Evolutionary conservation across 106 monocot genomes (phyloP).

Genomic region (Dioscorea dumetorum): DNA sequence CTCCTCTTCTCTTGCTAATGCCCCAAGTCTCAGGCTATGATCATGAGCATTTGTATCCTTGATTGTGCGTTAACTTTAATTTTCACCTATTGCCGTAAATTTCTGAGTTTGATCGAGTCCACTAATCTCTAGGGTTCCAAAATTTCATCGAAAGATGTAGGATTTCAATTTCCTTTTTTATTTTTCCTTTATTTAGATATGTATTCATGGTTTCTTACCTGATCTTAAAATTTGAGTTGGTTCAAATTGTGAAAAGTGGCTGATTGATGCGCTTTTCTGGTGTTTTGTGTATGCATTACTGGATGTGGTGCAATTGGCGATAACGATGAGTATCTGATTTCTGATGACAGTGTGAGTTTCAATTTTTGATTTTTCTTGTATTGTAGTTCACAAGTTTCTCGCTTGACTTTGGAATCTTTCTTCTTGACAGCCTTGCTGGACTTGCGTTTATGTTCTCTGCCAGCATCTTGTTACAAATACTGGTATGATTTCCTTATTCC

Average conservation of each 20-base stretch:
- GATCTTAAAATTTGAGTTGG: neutral
- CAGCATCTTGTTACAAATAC: slow-evolving; percentile 81
- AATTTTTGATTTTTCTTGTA: neutral
- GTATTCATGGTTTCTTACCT: neutral
- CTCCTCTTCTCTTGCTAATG: neutral
- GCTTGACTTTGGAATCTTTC: slow-evolving; percentile 2
- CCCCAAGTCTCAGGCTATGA: neutral
- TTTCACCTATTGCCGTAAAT: neutral
- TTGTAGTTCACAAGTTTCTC: neutral
- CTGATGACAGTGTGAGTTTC: slow-evolving; percentile 1
- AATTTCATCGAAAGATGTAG: neutral
- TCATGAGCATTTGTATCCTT: neutral
- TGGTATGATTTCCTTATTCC: slow-evolving; percentile 38
- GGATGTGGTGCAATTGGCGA: neutral
- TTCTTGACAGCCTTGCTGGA: slow-evolving; percentile 65
- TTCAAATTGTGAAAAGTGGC: neutral
- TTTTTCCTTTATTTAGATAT: neutral
- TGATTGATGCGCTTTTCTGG: neutral
- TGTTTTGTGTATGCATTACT: neutral
- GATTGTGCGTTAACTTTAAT: neutral
- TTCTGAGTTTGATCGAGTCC: neutral
- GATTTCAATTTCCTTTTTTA: neutral
- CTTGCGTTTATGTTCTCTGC: slow-evolving; percentile 98
- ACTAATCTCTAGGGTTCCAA: neutral
- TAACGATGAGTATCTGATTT: neutral